These are phyloP conservation scores for Kokia cookei DNA, from an alignment of 441 rosid genomes.

Conservation along the genomic window DNA sequence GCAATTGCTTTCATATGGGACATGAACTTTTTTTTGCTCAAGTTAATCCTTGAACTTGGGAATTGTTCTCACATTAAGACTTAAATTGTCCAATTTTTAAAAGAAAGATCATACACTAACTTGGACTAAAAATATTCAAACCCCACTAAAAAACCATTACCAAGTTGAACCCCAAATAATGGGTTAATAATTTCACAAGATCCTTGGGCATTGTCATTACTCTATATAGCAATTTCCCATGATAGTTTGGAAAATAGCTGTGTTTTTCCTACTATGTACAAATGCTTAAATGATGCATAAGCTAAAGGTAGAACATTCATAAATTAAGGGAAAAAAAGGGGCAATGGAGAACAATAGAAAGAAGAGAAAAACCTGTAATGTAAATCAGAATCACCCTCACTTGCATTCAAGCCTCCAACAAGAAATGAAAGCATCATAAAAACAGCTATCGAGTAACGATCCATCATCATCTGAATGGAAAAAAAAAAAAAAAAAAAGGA, in stretches of 20 bases:
- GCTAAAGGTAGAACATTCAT: neutral
- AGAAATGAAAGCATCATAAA: constrained; percentile 43
- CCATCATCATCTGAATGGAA: constrained; percentile 46
- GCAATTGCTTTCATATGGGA: no score
- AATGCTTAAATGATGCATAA: neutral
- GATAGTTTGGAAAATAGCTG: neutral
- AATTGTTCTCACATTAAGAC: no score
- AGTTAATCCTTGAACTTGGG: no score
- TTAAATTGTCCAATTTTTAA: no score
- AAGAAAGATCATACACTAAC: no score
- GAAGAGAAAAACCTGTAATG: constrained; percentile 50
- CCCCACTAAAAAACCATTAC: no score
- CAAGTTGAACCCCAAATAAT: neutral
- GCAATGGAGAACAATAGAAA: neutral
- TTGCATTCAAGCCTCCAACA: constrained; percentile 48
- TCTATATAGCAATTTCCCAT: neutral
- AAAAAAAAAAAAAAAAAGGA: neutral
- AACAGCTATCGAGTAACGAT: constrained; percentile 30
- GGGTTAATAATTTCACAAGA: neutral
- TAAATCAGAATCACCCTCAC: constrained; percentile 85
- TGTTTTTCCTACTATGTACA: neutral
- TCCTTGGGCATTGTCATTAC: neutral
- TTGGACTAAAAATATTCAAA: no score
- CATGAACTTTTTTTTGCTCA: no score
- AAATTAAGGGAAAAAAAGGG: neutral